These are phyloP conservation scores for Clonostachys sp. DNA, from an alignment of 2,329 filamentous ascomycete genomes.

Conservation along the genomic window DNA sequence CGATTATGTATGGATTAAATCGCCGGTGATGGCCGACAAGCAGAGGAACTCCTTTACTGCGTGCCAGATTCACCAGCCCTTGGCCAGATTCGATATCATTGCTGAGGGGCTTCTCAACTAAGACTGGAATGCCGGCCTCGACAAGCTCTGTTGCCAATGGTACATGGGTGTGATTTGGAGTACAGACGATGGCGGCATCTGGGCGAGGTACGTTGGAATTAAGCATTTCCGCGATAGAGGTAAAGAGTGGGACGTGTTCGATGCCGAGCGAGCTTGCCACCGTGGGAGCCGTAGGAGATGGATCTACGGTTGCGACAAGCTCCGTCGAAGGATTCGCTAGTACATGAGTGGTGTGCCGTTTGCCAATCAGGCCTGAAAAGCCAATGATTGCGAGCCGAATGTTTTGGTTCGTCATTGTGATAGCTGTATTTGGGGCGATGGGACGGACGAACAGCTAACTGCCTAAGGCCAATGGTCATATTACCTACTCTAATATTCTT, in stretches of 20 bases:
- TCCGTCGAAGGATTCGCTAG: too few relatives aligned
- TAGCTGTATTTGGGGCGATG: too few relatives aligned
- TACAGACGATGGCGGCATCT: conserved; percentile 53
- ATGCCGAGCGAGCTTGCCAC: conserved; percentile 13
- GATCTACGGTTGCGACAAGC: conserved; percentile 11
- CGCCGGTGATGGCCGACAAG: conserved; percentile 55
- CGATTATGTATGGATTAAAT: conserved; percentile 51
- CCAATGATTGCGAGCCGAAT: too few relatives aligned
- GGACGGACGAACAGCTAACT: too few relatives aligned
- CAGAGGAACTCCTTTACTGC: conserved; percentile 26
- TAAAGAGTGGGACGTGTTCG: conserved; percentile 7
- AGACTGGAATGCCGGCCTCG: conserved; percentile 39
- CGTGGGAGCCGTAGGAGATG: conserved; percentile 9
- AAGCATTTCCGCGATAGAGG: conserved; percentile 35
- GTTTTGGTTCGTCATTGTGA: too few relatives aligned
- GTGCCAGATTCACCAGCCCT: conserved; percentile 17
- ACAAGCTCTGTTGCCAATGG: conserved; percentile 42
- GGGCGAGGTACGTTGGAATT: conserved; percentile 37
- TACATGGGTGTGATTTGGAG: conserved; percentile 55
- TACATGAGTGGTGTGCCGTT: too few relatives aligned
- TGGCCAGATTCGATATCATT: conserved; percentile 28
- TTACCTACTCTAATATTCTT: too few relatives aligned
- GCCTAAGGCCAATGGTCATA: too few relatives aligned
- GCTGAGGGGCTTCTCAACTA: conserved; percentile 54
- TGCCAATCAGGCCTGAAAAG: too few relatives aligned